These are phyloP conservation scores for Caryopteris hybrid DNA, from an alignment of 305 asterid genomes.

Conservation along the genomic window DNA sequence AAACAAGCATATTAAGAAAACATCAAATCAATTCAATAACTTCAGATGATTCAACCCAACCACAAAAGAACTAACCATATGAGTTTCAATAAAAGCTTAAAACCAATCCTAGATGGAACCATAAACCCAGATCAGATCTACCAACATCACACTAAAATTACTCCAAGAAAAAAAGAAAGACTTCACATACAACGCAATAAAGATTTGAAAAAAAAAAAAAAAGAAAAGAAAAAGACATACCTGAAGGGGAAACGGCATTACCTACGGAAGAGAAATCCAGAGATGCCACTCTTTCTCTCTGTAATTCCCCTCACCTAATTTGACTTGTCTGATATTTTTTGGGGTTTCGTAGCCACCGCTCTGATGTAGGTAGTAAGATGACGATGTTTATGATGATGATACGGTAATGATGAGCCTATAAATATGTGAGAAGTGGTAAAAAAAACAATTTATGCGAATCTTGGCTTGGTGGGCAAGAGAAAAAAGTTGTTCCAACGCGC, in stretches of 20 bases:
- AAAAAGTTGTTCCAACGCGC: conserved; percentile 4
- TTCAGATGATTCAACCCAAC: neutral
- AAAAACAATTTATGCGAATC: conserved; percentile 10
- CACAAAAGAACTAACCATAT: neutral
- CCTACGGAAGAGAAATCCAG: conserved; percentile 39
- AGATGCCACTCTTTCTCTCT: conserved; percentile 43
- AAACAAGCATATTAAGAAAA: neutral
- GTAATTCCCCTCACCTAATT: conserved; percentile 14
- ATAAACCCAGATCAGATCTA: conserved; percentile 20
- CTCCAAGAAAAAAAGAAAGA: neutral
- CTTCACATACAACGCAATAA: neutral
- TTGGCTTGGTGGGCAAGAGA: conserved; percentile 23
- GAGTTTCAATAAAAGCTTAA: neutral
- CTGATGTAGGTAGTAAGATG: conserved; percentile 3
- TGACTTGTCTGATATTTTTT: conserved; percentile 11
- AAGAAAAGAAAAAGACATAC: conserved; percentile 7
- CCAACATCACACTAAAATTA: neutral
- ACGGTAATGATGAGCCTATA: conserved; percentile 16
- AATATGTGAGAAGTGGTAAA: neutral
- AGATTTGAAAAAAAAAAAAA: neutral
- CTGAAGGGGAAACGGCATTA: conserved; percentile 46
- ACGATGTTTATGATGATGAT: conserved; percentile 1
- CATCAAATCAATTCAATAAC: neutral
- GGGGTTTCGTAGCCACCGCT: conserved; percentile 21
- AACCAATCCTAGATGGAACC: conserved; percentile 12